Evolutionary conservation across 495 filamentous ascomycete species (phyloP).

Genomic region (Lentithecium fluviatile): DNA sequence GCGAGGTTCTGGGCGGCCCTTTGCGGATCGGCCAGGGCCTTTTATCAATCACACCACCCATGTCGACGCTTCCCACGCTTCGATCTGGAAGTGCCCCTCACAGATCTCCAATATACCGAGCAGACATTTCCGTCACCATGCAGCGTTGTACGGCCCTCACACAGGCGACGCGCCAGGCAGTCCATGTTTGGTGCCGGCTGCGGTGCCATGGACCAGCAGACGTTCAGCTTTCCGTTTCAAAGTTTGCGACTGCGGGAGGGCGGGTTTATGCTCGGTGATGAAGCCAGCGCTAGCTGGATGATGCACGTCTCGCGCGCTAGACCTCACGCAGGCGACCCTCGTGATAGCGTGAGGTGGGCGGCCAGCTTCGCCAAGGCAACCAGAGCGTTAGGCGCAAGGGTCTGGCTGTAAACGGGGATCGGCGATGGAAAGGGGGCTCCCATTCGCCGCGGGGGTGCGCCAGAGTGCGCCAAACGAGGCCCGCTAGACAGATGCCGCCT

Average conservation of each 20-base stretch:
- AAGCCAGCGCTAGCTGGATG: background rate
- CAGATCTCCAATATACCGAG: constrained; percentile 22
- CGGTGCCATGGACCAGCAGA: background rate
- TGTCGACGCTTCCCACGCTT: background rate
- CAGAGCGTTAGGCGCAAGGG: constrained; percentile 3
- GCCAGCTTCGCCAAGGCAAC: constrained; percentile 3
- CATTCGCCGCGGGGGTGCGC: constrained; percentile 6
- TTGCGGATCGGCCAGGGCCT: background rate
- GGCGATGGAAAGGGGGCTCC: background rate
- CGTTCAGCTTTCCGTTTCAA: background rate
- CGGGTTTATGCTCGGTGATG: background rate
- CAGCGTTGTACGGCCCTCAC: constrained; percentile 2
- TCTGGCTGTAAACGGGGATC: constrained; percentile 20
- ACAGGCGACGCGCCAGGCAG: background rate
- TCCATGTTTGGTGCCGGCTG: background rate
- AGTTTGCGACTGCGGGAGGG: constrained; percentile 5
- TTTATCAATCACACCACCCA: constrained; percentile 6
- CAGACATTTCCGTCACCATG: constrained; percentile 13
- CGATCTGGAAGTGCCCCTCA: constrained; percentile 25
- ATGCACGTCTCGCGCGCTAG: background rate
- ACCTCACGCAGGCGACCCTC: background rate
- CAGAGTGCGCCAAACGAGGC: background rate
- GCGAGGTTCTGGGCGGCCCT: background rate
- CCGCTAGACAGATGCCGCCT: constrained; percentile 5
- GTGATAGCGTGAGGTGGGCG: background rate